Evolutionary conservation across 208 protist species (phyloP).

Genomic region (Trypanosoma rangeli): DNA sequence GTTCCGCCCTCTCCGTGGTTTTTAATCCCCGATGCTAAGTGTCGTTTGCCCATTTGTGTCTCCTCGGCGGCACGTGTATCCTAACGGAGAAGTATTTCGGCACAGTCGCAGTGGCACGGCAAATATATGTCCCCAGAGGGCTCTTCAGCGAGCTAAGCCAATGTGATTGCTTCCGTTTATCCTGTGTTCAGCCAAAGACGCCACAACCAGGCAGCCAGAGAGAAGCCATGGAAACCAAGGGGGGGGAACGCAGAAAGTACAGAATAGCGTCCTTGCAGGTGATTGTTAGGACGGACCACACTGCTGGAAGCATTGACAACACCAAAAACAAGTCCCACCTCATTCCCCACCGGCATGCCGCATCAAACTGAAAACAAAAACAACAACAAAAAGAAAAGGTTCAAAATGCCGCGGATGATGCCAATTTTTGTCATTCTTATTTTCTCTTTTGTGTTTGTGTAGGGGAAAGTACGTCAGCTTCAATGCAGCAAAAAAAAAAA

Average conservation of each 20-base stretch:
- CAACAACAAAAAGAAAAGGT: too few relatives aligned
- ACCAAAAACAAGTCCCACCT: too few relatives aligned
- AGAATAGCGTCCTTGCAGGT: too few relatives aligned
- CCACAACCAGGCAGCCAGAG: too few relatives aligned
- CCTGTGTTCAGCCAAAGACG: neutral
- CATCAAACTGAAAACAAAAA: too few relatives aligned
- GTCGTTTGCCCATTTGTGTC: neutral
- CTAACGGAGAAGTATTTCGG: neutral
- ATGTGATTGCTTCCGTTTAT: neutral
- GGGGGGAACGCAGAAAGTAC: too few relatives aligned
- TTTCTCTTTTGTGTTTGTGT: neutral
- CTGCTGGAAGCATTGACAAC: too few relatives aligned
- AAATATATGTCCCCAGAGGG: neutral
- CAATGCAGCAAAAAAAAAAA: conserved; percentile 8
- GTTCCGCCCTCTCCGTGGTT: neutral
- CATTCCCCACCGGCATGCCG: too few relatives aligned
- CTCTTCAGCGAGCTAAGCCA: neutral
- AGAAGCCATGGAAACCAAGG: too few relatives aligned
- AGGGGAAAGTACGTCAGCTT: neutral
- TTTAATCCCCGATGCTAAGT: neutral
- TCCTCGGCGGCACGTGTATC: neutral
- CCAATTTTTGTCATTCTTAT: neutral
- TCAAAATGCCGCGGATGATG: too few relatives aligned
- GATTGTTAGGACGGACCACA: too few relatives aligned
- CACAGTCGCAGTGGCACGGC: neutral